Conservation (phyloP, 345 rosid genomes). For the Murraya paniculata region DNA sequence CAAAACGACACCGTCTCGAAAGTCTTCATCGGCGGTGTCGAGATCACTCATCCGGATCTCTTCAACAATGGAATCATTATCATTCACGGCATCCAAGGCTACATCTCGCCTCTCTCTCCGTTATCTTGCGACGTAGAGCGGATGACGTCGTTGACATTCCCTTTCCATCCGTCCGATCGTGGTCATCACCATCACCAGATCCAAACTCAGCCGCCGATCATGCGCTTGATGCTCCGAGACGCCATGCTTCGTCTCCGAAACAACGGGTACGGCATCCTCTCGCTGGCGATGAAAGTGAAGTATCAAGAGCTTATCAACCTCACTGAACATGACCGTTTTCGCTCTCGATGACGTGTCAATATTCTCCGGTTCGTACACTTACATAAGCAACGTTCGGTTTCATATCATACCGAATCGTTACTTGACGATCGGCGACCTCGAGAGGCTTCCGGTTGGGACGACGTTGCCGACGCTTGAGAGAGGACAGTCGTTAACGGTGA, state of each 20-base stretch:
- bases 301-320: slow-evolving; percentile 45
- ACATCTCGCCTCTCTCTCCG: slow-evolving; percentile 58
- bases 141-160: slow-evolving; percentile 43
- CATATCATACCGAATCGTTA: slow-evolving; percentile 56
- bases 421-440: slow-evolving; percentile 41
- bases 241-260: slow-evolving; percentile 54
- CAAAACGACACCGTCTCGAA: slow-evolving; percentile 31
- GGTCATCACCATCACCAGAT: background rate
- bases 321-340: slow-evolving; percentile 51
- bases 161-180: slow-evolving; percentile 19
- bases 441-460: slow-evolving; percentile 37
- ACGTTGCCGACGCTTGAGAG: slow-evolving; percentile 36
- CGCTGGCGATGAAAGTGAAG: slow-evolving; percentile 54
- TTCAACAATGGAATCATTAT: slow-evolving; percentile 59
- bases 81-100: slow-evolving; percentile 64
- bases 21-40: slow-evolving; percentile 55
- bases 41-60: slow-evolving; percentile 60
- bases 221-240: slow-evolving; percentile 65
- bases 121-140: slow-evolving; percentile 58
- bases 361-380: slow-evolving; percentile 50
- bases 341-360: slow-evolving; percentile 56
- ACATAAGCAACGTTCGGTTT: slow-evolving; percentile 44
- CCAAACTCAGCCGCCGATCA: slow-evolving; percentile 31
- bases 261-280: slow-evolving; percentile 56
- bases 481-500: slow-evolving; percentile 36